Evolutionary conservation across 1,284 basidiomycete species (phyloP), one percentile per base, ranked within the genome.

Genomic region (Lignosus rhinocerotis): DNA sequence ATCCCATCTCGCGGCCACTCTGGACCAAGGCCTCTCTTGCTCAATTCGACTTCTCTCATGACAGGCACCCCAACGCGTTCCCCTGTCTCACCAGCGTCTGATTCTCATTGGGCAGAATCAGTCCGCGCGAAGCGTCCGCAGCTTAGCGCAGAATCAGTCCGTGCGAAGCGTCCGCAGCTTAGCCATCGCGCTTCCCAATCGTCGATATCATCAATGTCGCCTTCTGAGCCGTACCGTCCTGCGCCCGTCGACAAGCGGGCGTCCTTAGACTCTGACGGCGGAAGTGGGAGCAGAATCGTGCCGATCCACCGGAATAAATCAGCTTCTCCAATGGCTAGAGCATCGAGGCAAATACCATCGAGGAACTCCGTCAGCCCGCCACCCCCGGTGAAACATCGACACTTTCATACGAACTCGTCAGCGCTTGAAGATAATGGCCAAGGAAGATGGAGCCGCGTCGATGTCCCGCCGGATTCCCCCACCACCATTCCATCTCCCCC

Each of bases 291-390:
- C 67, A 77, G 87, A 55, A 73, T 79, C 50, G 79, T 92, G 11
- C 80, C 81, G 21, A 66, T 92, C 32, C 86, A 87, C 67, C 82
- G 86, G n/a, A 50, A 58, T 48, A 78, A 79, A 60, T 83, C 85
- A 9, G 70, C 88, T 7, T 90, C 88, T 4, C 87, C 88, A 1
- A 87, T 90, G 85, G 86, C 87, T n/a, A 77, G 84, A 41, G 74
- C 73, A 14, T 82, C 78, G 61, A 76, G 79, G 53, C 46, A 67
- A 58, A 16, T 69, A 50, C 65, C 68, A 66, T 70, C 70, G 7
- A 55, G 64, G 12, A 69, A 66, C 7, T 72, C 65, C 3, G 48
- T 67, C n/a, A 63, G 64, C 12, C 58, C 68, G 2, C 70, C 72
- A 0, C 67, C 69, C 30, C 69, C 69, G n/a, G 63, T 61, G 0